Evolutionary conservation across 2,329 filamentous ascomycete species (phyloP), one percentile per base, ranked within the genome.

Genomic region (Coniosporium tulheliwenetii): DNA sequence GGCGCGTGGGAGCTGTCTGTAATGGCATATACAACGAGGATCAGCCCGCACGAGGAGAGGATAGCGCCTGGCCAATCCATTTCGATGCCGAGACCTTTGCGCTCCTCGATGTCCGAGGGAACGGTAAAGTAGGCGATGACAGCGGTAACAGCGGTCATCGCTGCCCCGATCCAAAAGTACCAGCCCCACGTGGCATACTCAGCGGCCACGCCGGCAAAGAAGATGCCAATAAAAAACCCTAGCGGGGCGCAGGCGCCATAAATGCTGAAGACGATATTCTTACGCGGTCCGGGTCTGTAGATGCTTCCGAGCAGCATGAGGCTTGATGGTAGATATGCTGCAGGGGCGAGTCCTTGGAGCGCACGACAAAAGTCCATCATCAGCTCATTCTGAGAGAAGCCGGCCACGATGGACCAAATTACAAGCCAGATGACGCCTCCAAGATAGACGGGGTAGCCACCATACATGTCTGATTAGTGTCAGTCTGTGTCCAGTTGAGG

Each of bases 21-120:
- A 39, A 91, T 71, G 0, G 82, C 79, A 50, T 79, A 89, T 0
- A 85, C 78, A 8, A 85, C 65, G 19, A 91, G 66, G 2, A 81
- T 66, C 10, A 86, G 57, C 0, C 79, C 82, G 0, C 70, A 67
- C 0, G 83, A 67, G 12, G 79, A 77, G 10, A 78, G 70, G 2
- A 57, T 52, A 1, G 71, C 60, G 0, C 81, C 81, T 42, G 67
- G 61, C 71, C 77, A 85, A 53, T 87, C 82, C 79, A 86, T 85
- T 30, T 63, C 62, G 15, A 72, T 58, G 1, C 58, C 58, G 14
- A 62, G 52, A 26, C 44, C 36, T 36, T 37, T 48, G 38, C 61
- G 60, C 37, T 61, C 58, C 31, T 39, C 50, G 44, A 39, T 56
- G 49, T 71, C 69, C 2, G 65, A 68, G 1, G 71, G 71, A 12